Base-by-base conservation (phyloP, 805 yeast genomes). In the Yamadazyma philogaea region DNA sequence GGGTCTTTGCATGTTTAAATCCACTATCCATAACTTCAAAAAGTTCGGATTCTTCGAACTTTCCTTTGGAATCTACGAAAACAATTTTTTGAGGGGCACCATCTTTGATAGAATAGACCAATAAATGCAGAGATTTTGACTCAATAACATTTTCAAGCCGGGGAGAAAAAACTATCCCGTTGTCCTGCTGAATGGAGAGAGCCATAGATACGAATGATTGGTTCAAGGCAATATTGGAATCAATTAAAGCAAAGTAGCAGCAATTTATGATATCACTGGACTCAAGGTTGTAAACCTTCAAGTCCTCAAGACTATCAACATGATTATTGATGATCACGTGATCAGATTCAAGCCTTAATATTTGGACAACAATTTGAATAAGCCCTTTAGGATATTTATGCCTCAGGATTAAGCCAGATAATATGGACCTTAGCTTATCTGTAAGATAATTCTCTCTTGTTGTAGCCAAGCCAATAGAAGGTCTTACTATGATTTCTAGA, bases 361-460 rank as follows among this genome's bases (percentile, higher is more conserved):
- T 65, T 47, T 70, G 75, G 11, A 70, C 70, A 34, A 68, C 72
- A 6, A 69, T 57, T 47, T 68, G 74, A 15, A 70, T 66, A 18
- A 66, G 70, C 52, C 87, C 89, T 45, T 96, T 74, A 0, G 99
- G 97, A 57, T 85, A 83, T 46, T 77, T 66, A 42, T 75, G 72
- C 3, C 84, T 70, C 16, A 81, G 66, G 1, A 93, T 72, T 7
- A 81, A 70, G 6, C 83, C 71, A 19, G 79, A 73, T 22, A 90
- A 55, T 1, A 87, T 75, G 4, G 79, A 63, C 37, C 82, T 72
- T 14, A 93, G 53, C 46, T 82, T 78, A 52, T 84, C 88, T 55
- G 86, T 96, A 30, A 93, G 52, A 2, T 80, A 64, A 45, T 82
- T 81, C 54, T 93, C 98, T 51, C 95, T 91, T 71, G 57, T 73